Conservation (phyloP, 2,329 filamentous ascomycete species). For the Sporothrix euskadiensis region DNA sequence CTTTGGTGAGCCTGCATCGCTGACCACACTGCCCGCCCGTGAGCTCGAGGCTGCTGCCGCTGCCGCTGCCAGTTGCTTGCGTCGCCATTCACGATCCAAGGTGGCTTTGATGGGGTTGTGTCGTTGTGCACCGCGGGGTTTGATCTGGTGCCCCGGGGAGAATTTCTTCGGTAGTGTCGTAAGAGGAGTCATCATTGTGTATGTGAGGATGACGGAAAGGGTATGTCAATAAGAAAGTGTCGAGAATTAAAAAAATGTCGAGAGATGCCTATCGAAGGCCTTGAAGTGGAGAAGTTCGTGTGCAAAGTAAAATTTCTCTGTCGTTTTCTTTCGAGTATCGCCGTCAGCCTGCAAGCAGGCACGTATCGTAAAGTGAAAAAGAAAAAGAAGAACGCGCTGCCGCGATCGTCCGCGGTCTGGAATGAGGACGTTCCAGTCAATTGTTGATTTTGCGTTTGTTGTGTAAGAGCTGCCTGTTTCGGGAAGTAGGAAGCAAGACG, state of each 20-base stretch:
- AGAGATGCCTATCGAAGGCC: neutral
- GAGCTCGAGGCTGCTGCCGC: constrained; percentile 29
- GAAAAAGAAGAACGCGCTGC: neutral
- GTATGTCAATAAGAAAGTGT: neutral
- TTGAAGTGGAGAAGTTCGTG: neutral
- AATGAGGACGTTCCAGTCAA: constrained; percentile 14
- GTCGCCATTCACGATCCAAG: constrained; percentile 53
- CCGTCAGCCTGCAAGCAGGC: neutral
- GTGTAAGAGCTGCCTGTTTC: constrained; percentile 4
- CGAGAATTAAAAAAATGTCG: neutral
- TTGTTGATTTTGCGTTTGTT: neutral
- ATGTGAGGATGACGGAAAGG: neutral
- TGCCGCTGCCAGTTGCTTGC: constrained; percentile 40
- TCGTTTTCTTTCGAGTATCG: too few species aligned
- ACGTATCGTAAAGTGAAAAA: neutral
- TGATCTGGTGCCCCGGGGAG: constrained; percentile 33
- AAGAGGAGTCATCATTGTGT: constrained; percentile 29
- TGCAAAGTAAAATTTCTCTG: neutral
- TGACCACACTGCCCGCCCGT: constrained; percentile 24
- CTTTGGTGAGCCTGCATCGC: constrained; percentile 14
- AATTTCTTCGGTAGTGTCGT: constrained; percentile 35
- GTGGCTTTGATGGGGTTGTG: constrained; percentile 54
- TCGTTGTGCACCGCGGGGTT: constrained; percentile 35
- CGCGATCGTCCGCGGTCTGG: constrained; percentile 9
- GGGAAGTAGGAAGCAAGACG: neutral